These are phyloP conservation scores for Pichia terricola DNA, from an alignment of 1,139 yeast genomes.

Conservation along the genomic window DNA sequence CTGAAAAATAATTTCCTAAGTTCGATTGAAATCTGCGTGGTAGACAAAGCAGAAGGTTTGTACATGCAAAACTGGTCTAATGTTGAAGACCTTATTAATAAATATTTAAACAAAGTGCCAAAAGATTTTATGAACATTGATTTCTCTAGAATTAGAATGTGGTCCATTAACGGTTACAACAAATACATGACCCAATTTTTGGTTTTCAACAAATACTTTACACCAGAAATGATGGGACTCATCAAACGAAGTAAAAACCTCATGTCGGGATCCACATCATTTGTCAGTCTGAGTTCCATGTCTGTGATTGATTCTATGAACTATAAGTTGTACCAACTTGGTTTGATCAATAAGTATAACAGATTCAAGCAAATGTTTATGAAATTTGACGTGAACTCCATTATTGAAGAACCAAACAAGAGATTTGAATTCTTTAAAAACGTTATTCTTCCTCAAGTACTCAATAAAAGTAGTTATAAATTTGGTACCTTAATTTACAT, in stretches of 20 bases:
- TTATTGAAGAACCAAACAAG: conserved; percentile 63
- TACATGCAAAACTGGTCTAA: conserved; percentile 95
- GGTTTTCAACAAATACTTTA: conserved; percentile 59
- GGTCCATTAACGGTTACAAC: conserved; percentile 86
- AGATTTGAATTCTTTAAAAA: conserved; percentile 75
- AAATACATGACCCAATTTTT: conserved; percentile 66
- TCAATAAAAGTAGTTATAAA: conserved; percentile 46
- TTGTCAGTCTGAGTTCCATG: conserved; percentile 20
- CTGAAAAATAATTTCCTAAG: conserved; percentile 61
- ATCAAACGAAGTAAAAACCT: conserved; percentile 34
- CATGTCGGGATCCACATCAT: conserved; percentile 26
- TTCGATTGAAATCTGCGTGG: conserved; percentile 70
- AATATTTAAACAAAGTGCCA: conserved; percentile 69
- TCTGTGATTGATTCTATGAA: conserved; percentile 25
- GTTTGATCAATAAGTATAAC: conserved; percentile 44
- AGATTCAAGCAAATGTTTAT: conserved; percentile 66
- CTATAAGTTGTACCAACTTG: conserved; percentile 22
- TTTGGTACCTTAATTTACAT: conserved; percentile 71
- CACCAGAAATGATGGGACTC: conserved; percentile 69
- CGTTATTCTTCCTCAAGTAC: conserved; percentile 58
- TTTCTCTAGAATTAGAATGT: conserved; percentile 83
- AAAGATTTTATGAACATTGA: conserved; percentile 67
- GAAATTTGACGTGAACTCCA: conserved; percentile 48
- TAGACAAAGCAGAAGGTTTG: conserved; percentile 80
- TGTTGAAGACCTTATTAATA: conserved; percentile 52